A percentile compares a stretch with the other conserved stretches of the same genome.
These are phyloP conservation scores for Tulasnella sp. DNA, from an alignment of 768 basidiomycete genomes.

Conservation along the genomic window DNA sequence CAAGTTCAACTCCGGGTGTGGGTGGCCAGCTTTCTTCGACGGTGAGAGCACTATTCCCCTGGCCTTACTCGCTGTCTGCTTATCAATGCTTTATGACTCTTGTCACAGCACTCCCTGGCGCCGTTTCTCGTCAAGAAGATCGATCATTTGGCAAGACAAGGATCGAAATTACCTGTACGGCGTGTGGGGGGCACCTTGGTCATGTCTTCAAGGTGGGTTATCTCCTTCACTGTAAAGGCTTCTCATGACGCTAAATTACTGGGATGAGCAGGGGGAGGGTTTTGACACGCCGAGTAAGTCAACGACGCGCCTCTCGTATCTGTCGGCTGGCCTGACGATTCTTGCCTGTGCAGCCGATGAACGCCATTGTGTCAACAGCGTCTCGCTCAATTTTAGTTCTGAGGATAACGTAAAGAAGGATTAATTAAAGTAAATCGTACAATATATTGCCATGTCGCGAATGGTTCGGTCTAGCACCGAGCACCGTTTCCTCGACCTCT, in stretches of 20 bases:
- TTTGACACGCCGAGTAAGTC: slow-evolving; percentile 66
- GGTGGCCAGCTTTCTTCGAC: slow-evolving; percentile 98
- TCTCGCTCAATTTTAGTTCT: slow-evolving; percentile 70
- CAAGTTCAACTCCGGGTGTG: slow-evolving; percentile 89
- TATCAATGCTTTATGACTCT: not conserved
- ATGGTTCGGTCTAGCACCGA: too few species aligned
- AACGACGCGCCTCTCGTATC: not conserved
- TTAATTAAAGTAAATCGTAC: not conserved
- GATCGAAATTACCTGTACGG: slow-evolving; percentile 81
- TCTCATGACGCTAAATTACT: not conserved
- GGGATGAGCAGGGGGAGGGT: slow-evolving; percentile 53
- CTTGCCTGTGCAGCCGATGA: slow-evolving; percentile 52
- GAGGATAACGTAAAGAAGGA: slow-evolving; percentile 29
- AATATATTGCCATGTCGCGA: not conserved
- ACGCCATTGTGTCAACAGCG: slow-evolving; percentile 83
- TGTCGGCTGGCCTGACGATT: slow-evolving; percentile 1
- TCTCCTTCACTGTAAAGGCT: not conserved
- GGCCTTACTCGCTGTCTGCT: not conserved
- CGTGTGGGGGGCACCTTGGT: slow-evolving; percentile 88
- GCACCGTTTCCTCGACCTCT: too few species aligned
- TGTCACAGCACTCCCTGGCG: slow-evolving; percentile 74
- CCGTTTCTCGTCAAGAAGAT: slow-evolving; percentile 70
- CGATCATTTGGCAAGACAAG: slow-evolving; percentile 52
- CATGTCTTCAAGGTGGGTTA: slow-evolving; percentile 69
- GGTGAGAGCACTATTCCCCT: slow-evolving; percentile 37